phyloP scores from a whole-genome alignment of 1,284 basidiomycete species.

The Coniferiporia weirii region DNA sequence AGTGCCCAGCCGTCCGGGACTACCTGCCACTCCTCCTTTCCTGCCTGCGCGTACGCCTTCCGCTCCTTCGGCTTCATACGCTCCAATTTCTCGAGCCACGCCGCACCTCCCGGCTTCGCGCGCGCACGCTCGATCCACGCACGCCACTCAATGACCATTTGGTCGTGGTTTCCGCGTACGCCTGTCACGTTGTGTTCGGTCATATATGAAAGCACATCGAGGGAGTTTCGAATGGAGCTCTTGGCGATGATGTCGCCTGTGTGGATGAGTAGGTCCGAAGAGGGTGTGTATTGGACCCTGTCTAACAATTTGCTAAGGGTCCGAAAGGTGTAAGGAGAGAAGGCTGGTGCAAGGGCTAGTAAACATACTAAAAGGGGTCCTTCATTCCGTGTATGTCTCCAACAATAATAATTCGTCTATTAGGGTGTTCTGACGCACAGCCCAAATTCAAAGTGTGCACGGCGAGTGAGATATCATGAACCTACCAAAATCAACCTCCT shows the following conservation, averaged over 20 bases:
- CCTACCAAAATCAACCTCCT: slow-evolving; percentile 35
- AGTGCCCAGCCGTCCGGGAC: slow-evolving; percentile 65
- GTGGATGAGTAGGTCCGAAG: slow-evolving; percentile 67
- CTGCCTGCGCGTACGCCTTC: slow-evolving; percentile 30
- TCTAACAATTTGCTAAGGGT: slow-evolving; percentile 52
- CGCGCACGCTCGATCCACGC: slow-evolving; percentile 59
- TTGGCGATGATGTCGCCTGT: slow-evolving; percentile 80
- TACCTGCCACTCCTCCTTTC: slow-evolving; percentile 35
- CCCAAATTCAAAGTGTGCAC: background rate
- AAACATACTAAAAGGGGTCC: slow-evolving; percentile 59
- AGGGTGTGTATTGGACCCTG: slow-evolving; percentile 52
- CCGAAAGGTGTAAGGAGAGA: background rate
- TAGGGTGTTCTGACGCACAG: slow-evolving; percentile 37
- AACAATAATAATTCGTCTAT: slow-evolving; percentile 61
- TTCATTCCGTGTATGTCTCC: slow-evolving; percentile 86
- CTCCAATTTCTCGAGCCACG: slow-evolving; percentile 48
- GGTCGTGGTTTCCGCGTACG: slow-evolving; percentile 90
- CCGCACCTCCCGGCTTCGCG: slow-evolving; percentile 18
- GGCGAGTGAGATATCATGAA: slow-evolving; percentile 4
- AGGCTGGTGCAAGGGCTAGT: background rate
- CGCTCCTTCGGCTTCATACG: slow-evolving; percentile 40
- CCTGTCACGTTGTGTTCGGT: slow-evolving; percentile 56
- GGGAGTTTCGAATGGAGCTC: slow-evolving; percentile 51
- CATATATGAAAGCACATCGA: slow-evolving; percentile 64
- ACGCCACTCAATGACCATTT: slow-evolving; percentile 81